Conservation (phyloP, 805 yeast genomes). For the Suhomyces sp. region DNA sequence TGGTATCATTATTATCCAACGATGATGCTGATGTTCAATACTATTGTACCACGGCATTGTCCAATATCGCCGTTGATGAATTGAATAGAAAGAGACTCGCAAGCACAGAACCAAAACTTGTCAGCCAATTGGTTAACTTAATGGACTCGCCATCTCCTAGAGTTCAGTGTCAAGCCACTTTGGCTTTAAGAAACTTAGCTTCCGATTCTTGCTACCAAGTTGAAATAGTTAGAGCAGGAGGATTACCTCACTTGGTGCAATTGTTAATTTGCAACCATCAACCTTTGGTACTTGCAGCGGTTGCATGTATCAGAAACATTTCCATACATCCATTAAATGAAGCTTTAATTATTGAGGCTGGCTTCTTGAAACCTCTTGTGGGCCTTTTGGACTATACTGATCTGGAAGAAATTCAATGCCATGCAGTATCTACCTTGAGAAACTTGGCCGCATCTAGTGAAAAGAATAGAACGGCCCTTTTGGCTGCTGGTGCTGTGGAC, state of each 20-base stretch:
- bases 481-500: constrained; percentile 93
- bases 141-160: constrained; percentile 94
- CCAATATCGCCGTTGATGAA: constrained; percentile 97
- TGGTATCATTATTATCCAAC: constrained; percentile 81
- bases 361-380: constrained; percentile 89
- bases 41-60: constrained; percentile 95
- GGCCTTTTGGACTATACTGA: constrained; percentile 78
- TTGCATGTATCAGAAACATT: constrained; percentile 96
- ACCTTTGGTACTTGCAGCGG: constrained; percentile 92
- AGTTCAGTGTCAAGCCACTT: constrained; percentile 97
- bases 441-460: constrained; percentile 95
- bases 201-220: constrained; percentile 94
- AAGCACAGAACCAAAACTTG: constrained; percentile 89
- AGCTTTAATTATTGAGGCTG: constrained; percentile 93
- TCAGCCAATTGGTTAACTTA: constrained; percentile 78
- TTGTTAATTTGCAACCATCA: constrained; percentile 86
- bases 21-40: constrained; percentile 96
- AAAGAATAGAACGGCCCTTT: constrained; percentile 83
- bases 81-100: constrained; percentile 83
- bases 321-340: constrained; percentile 97
- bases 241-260: constrained; percentile 89
- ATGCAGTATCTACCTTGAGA: constrained; percentile 93
- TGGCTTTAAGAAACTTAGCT: constrained; percentile 93
- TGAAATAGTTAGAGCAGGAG: constrained; percentile 94
- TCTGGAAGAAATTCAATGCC: constrained; percentile 96